These are phyloP conservation scores for Tricholoma saponaceum DNA, from an alignment of 768 basidiomycete species.

Conservation along the genomic window DNA sequence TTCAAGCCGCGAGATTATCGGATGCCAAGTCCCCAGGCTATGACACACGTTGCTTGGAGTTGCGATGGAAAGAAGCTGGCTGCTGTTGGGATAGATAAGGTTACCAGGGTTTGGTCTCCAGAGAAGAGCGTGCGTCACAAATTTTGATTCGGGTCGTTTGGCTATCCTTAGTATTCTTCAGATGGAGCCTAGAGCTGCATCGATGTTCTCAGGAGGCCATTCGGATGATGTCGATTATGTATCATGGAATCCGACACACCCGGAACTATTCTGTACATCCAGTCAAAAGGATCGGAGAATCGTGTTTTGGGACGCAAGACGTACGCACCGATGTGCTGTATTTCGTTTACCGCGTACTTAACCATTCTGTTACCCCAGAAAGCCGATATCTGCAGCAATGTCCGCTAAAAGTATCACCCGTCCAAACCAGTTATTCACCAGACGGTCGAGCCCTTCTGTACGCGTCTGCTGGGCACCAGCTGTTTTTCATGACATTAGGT, in stretches of 20 bases:
- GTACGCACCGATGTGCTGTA: slow-evolving; percentile 37
- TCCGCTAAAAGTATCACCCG: slow-evolving; percentile 54
- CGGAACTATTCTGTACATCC: slow-evolving; percentile 78
- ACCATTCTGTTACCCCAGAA: slow-evolving; percentile 38
- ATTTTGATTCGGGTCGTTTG: neutral
- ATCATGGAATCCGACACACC: slow-evolving; percentile 83
- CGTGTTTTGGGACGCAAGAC: slow-evolving; percentile 83
- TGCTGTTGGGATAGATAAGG: slow-evolving; percentile 79
- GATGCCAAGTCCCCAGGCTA: slow-evolving; percentile 56
- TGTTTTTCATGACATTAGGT: slow-evolving; percentile 58
- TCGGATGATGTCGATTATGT: slow-evolving; percentile 78
- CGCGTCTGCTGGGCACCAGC: slow-evolving; percentile 53
- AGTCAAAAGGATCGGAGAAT: slow-evolving; percentile 71
- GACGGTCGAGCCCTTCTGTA: slow-evolving; percentile 66
- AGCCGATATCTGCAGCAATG: slow-evolving; percentile 63
- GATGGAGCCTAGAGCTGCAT: slow-evolving; percentile 70
- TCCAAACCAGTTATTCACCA: slow-evolving; percentile 67
- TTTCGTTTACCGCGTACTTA: neutral
- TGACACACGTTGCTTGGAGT: slow-evolving; percentile 80
- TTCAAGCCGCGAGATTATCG: slow-evolving; percentile 76
- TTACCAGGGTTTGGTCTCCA: slow-evolving; percentile 72
- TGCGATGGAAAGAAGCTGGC: slow-evolving; percentile 81
- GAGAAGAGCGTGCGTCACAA: slow-evolving; percentile 63
- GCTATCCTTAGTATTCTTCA: slow-evolving; percentile 21
- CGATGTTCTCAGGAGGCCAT: slow-evolving; percentile 66